A percentile compares a stretch with the other conserved stretches of the same genome.
phyloP scores from a whole-genome alignment of 257 asterid species.

The Eucommia ulmoides region DNA sequence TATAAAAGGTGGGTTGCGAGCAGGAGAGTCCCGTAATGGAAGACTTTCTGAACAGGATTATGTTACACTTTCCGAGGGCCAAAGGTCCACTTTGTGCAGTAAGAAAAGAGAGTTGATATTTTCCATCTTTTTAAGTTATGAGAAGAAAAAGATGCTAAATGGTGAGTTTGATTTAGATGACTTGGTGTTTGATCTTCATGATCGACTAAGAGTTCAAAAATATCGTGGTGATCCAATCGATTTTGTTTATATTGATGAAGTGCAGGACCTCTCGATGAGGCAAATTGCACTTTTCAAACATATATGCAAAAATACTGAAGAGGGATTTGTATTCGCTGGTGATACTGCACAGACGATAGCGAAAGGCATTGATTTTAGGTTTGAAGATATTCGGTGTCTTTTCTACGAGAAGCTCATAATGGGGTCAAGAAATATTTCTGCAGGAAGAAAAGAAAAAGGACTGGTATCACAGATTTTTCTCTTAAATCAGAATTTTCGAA shows the following conservation, averaged over 20 bases:
- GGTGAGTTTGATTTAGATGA: constrained; percentile 57
- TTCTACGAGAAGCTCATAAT: too few species aligned
- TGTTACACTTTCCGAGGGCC: constrained; percentile 22
- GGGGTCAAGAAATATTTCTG: too few species aligned
- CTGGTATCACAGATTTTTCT: constrained; percentile 27
- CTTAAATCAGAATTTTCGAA: constrained; percentile 51
- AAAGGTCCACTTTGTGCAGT: constrained; percentile 32
- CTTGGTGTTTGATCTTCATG: constrained; percentile 44
- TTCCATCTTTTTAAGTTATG: constrained; percentile 39
- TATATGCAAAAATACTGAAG: constrained; percentile 43
- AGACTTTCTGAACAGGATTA: constrained; percentile 29
- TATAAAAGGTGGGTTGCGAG: constrained; percentile 45
- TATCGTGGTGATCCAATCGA: constrained; percentile 47
- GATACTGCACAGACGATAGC: constrained; percentile 72
- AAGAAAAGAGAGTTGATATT: constrained; percentile 27
- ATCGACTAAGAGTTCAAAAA: constrained; percentile 22
- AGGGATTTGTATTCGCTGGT: constrained; percentile 57
- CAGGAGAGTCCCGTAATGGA: constrained; percentile 18
- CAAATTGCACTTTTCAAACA: constrained; percentile 47
- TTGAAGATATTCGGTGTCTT: constrained; percentile 57
- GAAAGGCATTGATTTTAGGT: constrained; percentile 51
- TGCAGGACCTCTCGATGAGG: constrained; percentile 53
- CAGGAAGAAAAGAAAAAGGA: constrained; percentile 32
- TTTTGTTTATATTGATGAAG: constrained; percentile 65
- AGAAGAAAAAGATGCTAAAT: constrained; percentile 37